These are phyloP conservation scores for Myxozyma mucilagina DNA, from an alignment of 805 yeast species.

Conservation along the genomic window DNA sequence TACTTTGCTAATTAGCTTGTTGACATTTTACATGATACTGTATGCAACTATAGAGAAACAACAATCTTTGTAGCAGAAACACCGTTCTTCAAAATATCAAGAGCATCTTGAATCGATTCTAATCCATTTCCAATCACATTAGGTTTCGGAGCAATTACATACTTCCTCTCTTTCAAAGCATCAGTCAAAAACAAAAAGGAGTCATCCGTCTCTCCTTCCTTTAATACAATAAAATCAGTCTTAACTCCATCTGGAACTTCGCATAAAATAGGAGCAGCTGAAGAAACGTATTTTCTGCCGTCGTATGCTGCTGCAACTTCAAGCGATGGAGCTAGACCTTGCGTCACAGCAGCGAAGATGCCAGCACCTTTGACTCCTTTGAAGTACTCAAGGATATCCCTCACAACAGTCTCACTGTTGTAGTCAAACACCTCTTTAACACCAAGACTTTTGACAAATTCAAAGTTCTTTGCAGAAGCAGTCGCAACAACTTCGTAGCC, in stretches of 20 bases:
- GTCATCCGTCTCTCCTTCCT: not conserved
- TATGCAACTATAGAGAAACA: conserved; percentile 11
- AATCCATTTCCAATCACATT: conserved; percentile 34
- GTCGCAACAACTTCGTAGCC: conserved; percentile 52
- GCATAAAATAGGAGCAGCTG: not conserved
- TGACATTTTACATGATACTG: no score
- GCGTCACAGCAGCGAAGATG: not conserved
- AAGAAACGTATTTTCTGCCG: conserved; percentile 2
- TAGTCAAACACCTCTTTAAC: conserved; percentile 56
- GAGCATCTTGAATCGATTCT: conserved; percentile 31
- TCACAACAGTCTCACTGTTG: conserved; percentile 31
- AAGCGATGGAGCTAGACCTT: not conserved
- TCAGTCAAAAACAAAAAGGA: conserved; percentile 2
- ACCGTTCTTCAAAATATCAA: conserved; percentile 30
- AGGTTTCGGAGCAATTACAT: conserved; percentile 11
- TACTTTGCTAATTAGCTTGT: no score
- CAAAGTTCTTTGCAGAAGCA: conserved; percentile 52
- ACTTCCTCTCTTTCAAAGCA: conserved; percentile 4
- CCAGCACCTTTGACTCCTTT: conserved; percentile 4
- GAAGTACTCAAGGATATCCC: conserved; percentile 1
- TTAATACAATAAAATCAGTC: not conserved
- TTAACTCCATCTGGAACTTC: not conserved
- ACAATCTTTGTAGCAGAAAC: conserved; percentile 36
- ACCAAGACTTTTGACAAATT: conserved; percentile 48
- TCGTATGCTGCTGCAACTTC: conserved; percentile 1